Percentiles rank a stretch among this genome's conserved stretches.
Conservation (phyloP, 345 rosid genomes). For the Boechera stricta region DNA sequence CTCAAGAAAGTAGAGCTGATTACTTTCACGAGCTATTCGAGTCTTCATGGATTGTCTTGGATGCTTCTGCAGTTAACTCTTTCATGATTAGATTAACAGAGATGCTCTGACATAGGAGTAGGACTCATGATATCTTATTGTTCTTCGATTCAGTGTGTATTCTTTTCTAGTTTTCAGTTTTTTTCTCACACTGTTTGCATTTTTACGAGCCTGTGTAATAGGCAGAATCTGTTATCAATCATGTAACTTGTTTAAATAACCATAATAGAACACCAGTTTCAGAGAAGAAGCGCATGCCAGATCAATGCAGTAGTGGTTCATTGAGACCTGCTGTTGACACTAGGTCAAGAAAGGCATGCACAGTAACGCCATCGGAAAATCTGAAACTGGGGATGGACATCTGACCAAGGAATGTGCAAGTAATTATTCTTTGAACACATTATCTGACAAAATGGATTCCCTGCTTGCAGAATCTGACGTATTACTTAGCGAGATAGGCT, state of each 20-base stretch:
- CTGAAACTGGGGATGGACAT: constrained; percentile 45
- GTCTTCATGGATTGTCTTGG: constrained; percentile 95
- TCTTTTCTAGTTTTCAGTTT: background rate
- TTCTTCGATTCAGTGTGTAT: constrained; percentile 29
- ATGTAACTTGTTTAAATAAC: constrained; percentile 36
- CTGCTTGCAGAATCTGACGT: constrained; percentile 46
- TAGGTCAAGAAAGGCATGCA: background rate
- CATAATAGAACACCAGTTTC: constrained; percentile 20
- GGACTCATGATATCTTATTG: background rate
- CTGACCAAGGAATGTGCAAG: constrained; percentile 32
- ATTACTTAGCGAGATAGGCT: constrained; percentile 37
- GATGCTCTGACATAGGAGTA: constrained; percentile 58
- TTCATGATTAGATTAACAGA: constrained; percentile 90
- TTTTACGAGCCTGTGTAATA: constrained; percentile 32
- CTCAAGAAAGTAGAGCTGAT: constrained; percentile 77
- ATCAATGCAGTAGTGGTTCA: constrained; percentile 15
- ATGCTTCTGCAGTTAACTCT: constrained; percentile 73
- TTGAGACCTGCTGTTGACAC: constrained; percentile 38
- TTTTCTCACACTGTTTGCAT: constrained; percentile 23
- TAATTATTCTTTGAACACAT: constrained; percentile 35
- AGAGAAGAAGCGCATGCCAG: constrained; percentile 37
- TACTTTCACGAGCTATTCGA: constrained; percentile 95
- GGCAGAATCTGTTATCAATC: constrained; percentile 37
- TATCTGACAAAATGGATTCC: constrained; percentile 39
- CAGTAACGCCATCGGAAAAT: constrained; percentile 20